phyloP scores from a whole-genome alignment of 257 asterid species.

The Solanum lycopersicoides region DNA sequence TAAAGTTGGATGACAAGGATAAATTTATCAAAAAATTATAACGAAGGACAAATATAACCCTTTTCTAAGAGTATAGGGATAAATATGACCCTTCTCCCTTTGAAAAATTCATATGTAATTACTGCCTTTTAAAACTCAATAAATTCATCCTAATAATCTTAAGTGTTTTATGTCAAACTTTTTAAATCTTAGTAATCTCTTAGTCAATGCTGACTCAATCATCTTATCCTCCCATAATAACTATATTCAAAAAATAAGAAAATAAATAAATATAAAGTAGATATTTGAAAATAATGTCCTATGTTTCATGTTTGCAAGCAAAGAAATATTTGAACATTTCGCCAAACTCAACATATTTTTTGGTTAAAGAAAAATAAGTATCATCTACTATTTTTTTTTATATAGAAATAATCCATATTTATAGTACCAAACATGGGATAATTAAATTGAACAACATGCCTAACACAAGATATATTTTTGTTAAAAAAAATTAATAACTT shows the following conservation, averaged over 20 bases:
- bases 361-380: background rate
- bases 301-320: background rate
- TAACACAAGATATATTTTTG: background rate
- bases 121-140: background rate
- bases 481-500: background rate
- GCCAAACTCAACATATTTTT: background rate
- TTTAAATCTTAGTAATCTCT: background rate
- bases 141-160: background rate
- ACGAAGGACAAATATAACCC: too few species aligned
- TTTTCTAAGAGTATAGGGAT: too few species aligned
- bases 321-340: background rate
- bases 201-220: background rate
- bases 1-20: too few species aligned
- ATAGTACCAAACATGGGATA: background rate
- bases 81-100: too few species aligned
- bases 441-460: background rate
- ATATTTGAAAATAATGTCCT: background rate
- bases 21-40: too few species aligned
- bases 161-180: background rate
- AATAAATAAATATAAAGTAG: background rate
- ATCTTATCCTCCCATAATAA: background rate
- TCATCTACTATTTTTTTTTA: background rate
- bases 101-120: background rate
- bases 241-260: background rate
- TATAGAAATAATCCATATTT: background rate